phyloP scores from a whole-genome alignment of 495 filamentous ascomycete species.

The Neurospora terricola region DNA sequence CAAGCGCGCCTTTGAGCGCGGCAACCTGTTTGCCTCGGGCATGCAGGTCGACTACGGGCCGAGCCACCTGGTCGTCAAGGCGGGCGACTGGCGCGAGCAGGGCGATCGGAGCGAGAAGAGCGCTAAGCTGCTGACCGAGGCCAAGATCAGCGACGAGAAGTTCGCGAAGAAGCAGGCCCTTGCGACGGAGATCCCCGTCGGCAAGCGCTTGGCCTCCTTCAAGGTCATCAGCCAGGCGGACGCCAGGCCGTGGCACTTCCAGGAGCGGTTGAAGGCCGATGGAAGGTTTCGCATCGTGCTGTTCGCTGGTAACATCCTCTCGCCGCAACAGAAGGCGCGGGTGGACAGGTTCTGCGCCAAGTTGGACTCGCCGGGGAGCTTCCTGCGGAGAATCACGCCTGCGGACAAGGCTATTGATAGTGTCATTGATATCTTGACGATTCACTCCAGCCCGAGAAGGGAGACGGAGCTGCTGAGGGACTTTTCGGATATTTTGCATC shows the following conservation, averaged over 20 bases:
- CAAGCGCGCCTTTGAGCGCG: constrained; percentile 28
- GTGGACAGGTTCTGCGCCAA: constrained; percentile 34
- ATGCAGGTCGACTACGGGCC: constrained; percentile 26
- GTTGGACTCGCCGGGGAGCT: constrained; percentile 25
- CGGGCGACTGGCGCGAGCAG: constrained; percentile 7
- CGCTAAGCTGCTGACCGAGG: background rate
- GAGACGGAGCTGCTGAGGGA: constrained; percentile 45
- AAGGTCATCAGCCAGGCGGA: constrained; percentile 52
- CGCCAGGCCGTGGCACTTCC: constrained; percentile 48
- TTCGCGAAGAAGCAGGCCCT: constrained; percentile 18
- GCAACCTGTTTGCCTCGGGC: constrained; percentile 29
- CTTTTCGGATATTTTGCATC: constrained; percentile 47
- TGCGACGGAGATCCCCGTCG: constrained; percentile 18
- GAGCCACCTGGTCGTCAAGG: constrained; percentile 20
- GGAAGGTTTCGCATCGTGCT: constrained; percentile 59
- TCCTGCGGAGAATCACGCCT: constrained; percentile 36
- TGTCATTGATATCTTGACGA: constrained; percentile 49
- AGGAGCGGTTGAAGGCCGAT: constrained; percentile 35
- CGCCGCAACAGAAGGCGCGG: constrained; percentile 30
- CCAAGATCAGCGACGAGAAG: constrained; percentile 4
- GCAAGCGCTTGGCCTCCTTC: constrained; percentile 48
- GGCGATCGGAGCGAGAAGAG: constrained; percentile 42
- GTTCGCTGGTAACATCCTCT: constrained; percentile 49
- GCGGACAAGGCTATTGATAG: constrained; percentile 26
- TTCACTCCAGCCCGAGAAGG: constrained; percentile 42